Percentiles rank a stretch among this genome's conserved stretches.
Evolutionary conservation across 176 grass and related monocot species (phyloP).

Genomic region (Phoenix roebelenii): DNA sequence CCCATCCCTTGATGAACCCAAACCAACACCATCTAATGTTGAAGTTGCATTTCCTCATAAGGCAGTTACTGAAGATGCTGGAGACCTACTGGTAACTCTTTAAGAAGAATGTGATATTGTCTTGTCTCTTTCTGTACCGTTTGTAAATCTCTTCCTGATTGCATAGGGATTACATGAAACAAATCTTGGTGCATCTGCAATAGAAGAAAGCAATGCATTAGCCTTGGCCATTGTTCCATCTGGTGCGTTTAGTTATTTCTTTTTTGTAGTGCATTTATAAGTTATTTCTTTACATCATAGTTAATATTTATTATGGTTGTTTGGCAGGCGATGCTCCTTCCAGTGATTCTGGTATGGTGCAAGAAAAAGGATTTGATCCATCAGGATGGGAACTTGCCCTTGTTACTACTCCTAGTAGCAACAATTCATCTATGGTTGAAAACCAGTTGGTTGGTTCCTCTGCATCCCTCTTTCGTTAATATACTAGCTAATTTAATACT

Average conservation of each 20-base stretch:
- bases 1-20: constrained; percentile 41
- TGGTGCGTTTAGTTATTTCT: constrained; percentile 31
- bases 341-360: constrained; percentile 25
- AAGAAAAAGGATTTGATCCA: constrained; percentile 83
- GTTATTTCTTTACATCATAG: too few species aligned
- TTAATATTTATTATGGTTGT: neutral
- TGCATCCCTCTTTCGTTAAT: constrained; percentile 6
- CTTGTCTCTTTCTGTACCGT: neutral
- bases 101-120: neutral
- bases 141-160: constrained; percentile 6
- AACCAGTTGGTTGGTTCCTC: constrained; percentile 63
- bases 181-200: constrained; percentile 42
- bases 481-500: constrained; percentile 9
- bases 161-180: constrained; percentile 70
- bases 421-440: constrained; percentile 37
- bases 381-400: constrained; percentile 98
- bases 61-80: constrained; percentile 28
- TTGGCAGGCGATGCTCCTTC: constrained; percentile 33
- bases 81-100: constrained; percentile 77
- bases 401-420: constrained; percentile 56
- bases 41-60: constrained; percentile 42
- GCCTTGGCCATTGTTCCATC: constrained; percentile 63
- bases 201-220: constrained; percentile 83
- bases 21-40: constrained; percentile 21
- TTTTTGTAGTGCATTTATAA: too few species aligned